phyloP scores from a whole-genome alignment of 768 basidiomycete species.

The Tylopilus sp. region DNA sequence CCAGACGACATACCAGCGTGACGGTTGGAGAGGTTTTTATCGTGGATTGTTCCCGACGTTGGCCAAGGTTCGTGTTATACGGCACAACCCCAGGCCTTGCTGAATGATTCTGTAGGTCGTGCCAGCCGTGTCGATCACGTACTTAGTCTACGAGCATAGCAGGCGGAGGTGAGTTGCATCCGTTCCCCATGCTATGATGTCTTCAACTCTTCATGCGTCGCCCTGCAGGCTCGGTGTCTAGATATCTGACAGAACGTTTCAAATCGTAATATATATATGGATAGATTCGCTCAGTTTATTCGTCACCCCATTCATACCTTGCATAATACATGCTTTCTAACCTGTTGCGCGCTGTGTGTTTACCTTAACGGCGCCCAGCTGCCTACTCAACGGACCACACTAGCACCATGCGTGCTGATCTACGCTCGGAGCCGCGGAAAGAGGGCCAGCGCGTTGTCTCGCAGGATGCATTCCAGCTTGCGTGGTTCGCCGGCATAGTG shows the following conservation, averaged over 20 bases:
- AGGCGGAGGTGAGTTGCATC: constrained; percentile 61
- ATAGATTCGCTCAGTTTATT: constrained; percentile 25
- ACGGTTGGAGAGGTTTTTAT: constrained; percentile 95
- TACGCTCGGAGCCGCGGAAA: constrained; percentile 39
- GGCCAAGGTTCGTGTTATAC: constrained; percentile 62
- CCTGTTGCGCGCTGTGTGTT: constrained; percentile 10
- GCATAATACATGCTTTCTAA: constrained; percentile 20
- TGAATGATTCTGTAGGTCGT: constrained; percentile 58
- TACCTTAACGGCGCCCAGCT: background rate
- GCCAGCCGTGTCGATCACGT: constrained; percentile 95
- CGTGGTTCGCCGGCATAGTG: constrained; percentile 41
- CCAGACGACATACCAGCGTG: constrained; percentile 71
- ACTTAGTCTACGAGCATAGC: constrained; percentile 88
- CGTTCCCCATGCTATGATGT: background rate
- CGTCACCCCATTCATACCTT: constrained; percentile 26
- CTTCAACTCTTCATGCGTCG: constrained; percentile 2
- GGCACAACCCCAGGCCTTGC: constrained; percentile 3
- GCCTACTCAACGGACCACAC: background rate
- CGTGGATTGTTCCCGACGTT: constrained; percentile 88
- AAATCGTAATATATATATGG: constrained; percentile 22
- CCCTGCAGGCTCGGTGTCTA: constrained; percentile 58
- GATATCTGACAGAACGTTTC: constrained; percentile 16
- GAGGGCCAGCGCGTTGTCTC: constrained; percentile 49
- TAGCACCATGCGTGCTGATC: background rate
- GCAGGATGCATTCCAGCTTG: constrained; percentile 43